Conservation (phyloP, 2,329 filamentous ascomycete genomes). For the Truncatella angustata region DNA sequence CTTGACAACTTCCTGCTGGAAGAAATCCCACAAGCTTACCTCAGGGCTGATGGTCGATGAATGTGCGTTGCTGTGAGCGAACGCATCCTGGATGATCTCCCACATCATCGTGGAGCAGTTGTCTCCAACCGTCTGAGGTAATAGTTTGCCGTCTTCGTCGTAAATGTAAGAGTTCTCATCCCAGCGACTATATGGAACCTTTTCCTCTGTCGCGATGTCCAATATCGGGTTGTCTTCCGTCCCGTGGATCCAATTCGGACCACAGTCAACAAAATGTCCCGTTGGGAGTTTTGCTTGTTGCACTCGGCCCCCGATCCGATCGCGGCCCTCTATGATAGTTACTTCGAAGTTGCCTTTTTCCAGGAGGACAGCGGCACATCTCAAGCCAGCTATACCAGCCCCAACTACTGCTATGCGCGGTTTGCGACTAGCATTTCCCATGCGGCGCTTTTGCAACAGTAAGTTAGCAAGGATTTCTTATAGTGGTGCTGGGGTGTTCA, state of each 20-base stretch:
- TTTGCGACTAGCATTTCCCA: conserved; percentile 25
- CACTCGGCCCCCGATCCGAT: conserved; percentile 66
- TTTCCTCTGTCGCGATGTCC: conserved; percentile 61
- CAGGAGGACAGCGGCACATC: conserved; percentile 67
- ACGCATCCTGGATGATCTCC: conserved; percentile 66
- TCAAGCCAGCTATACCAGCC: conserved; percentile 68
- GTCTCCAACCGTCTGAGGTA: conserved; percentile 46
- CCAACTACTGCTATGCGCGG: conserved; percentile 67
- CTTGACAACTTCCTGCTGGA: conserved; percentile 40
- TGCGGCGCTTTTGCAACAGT: conserved; percentile 19
- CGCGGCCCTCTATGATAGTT: conserved; percentile 66
- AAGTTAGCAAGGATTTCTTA: not conserved
- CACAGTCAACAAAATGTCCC: conserved; percentile 50
- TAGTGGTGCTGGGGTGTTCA: conserved; percentile 22
- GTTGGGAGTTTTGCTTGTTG: conserved; percentile 49
- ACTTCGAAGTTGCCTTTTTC: conserved; percentile 66
- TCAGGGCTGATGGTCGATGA: conserved; percentile 43
- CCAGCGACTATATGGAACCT: conserved; percentile 46
- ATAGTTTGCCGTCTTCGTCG: conserved; percentile 51
- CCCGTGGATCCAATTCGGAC: conserved; percentile 81
- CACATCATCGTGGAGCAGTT: conserved; percentile 57
- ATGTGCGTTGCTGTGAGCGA: conserved; percentile 61
- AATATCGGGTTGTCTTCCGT: conserved; percentile 69
- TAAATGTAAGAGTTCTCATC: conserved; percentile 55
- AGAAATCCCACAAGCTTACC: conserved; percentile 55